A percentile compares a stretch with the other conserved stretches of the same genome.
These are phyloP conservation scores for Tulasnella sp. DNA, from an alignment of 768 basidiomycete species.

Conservation along the genomic window DNA sequence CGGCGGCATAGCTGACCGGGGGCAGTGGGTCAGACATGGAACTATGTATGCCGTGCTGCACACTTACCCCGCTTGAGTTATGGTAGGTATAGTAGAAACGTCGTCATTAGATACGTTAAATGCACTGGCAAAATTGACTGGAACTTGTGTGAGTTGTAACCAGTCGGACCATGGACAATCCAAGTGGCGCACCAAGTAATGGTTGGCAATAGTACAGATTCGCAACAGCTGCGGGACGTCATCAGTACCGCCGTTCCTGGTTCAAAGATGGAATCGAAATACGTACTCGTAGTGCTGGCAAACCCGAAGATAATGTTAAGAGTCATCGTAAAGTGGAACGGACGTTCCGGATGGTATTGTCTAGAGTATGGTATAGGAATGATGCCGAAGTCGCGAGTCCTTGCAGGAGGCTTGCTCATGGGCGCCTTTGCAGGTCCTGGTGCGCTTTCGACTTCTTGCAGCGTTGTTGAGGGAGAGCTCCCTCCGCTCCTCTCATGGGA, in stretches of 20 bases:
- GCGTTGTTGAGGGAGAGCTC: not conserved
- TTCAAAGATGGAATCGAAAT: not conserved
- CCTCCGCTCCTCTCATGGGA: not conserved
- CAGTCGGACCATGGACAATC: not conserved
- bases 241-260: not conserved
- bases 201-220: slow-evolving; percentile 21
- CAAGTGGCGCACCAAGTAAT: slow-evolving; percentile 12
- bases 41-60: not conserved
- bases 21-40: slow-evolving; percentile 4
- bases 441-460: not conserved
- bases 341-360: slow-evolving; percentile 18
- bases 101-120: slow-evolving; percentile 22
- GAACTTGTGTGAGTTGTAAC: not conserved
- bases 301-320: slow-evolving; percentile 24
- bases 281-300: slow-evolving; percentile 21
- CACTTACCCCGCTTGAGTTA: slow-evolving; percentile 22
- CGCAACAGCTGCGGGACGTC: slow-evolving; percentile 14
- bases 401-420: not conserved
- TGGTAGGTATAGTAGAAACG: slow-evolving; percentile 24
- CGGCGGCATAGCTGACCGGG: slow-evolving; percentile 47
- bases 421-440: not conserved
- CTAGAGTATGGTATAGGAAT: slow-evolving; percentile 25
- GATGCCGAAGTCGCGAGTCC: slow-evolving; percentile 25
- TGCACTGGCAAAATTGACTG: slow-evolving; percentile 21
- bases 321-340: slow-evolving; percentile 16